These are phyloP conservation scores for Ustilago lituana DNA, from an alignment of 1,284 basidiomycete species.

Conservation along the genomic window DNA sequence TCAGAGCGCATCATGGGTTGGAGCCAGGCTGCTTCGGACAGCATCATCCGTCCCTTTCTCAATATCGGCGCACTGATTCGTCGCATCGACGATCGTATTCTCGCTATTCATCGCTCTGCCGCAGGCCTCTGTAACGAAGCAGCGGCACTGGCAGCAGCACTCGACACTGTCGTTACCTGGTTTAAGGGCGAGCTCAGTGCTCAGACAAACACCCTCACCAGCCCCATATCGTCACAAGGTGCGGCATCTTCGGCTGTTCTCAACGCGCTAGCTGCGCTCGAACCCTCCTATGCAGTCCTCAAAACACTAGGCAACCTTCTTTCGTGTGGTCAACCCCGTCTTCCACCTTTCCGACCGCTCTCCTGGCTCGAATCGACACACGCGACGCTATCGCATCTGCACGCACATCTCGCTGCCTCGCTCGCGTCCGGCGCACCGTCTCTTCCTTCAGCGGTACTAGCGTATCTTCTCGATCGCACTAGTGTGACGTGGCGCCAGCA, in stretches of 20 bases:
- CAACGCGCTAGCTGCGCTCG: conserved; percentile 44
- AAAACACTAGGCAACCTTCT: conserved; percentile 32
- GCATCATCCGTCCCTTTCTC: conserved; percentile 35
- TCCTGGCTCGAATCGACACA: conserved; percentile 29
- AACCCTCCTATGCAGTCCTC: conserved; percentile 22
- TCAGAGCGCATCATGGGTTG: conserved; percentile 42
- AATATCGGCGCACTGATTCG: conserved; percentile 39
- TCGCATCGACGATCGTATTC: conserved; percentile 36
- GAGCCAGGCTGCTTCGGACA: conserved; percentile 35
- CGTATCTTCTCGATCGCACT: conserved; percentile 45
- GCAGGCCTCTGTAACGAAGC: conserved; percentile 33
- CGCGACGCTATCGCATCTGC: conserved; percentile 42
- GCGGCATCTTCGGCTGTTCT: conserved; percentile 19
- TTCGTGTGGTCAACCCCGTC: conserved; percentile 28
- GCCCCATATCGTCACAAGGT: background rate
- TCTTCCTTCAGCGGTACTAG: conserved; percentile 28
- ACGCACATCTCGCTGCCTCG: conserved; percentile 49
- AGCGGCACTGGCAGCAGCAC: conserved; percentile 36
- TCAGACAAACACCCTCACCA: conserved; percentile 12
- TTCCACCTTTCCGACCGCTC: conserved; percentile 34
- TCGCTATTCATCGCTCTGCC: conserved; percentile 21
- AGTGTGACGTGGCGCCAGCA: conserved; percentile 42
- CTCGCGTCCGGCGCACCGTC: conserved; percentile 31
- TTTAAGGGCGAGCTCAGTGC: conserved; percentile 36
- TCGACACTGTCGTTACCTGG: conserved; percentile 45